Conservation (phyloP, 2,329 filamentous ascomycete genomes). For the Madurella mycetomatis region DNA sequence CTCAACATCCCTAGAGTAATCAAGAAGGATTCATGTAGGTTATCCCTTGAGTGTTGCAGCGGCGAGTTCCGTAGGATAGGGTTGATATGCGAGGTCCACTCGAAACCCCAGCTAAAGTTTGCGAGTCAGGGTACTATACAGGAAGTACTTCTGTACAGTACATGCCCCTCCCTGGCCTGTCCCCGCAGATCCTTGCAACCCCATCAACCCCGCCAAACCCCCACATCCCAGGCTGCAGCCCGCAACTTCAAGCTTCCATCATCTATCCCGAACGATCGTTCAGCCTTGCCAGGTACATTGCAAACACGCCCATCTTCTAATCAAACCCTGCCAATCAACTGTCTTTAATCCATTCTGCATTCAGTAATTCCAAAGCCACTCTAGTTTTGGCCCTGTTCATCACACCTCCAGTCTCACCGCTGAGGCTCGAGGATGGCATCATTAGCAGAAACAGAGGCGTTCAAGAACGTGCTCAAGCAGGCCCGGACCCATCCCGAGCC, state of each 20-base stretch:
- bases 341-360: too few species aligned
- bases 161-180: too few species aligned
- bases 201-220: conserved; percentile 14
- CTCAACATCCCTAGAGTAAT: too few species aligned
- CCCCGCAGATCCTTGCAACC: conserved; percentile 1
- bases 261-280: conserved; percentile 1
- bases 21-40: too few species aligned
- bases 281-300: conserved; percentile 2
- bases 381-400: not conserved
- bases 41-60: too few species aligned
- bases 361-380: too few species aligned
- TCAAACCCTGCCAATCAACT: not conserved
- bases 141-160: too few species aligned
- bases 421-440: conserved; percentile 20
- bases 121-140: too few species aligned
- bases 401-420: not conserved
- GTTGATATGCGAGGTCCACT: too few species aligned
- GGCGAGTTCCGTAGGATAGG: too few species aligned
- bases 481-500: conserved; percentile 12
- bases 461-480: conserved; percentile 21
- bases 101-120: too few species aligned
- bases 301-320: too few species aligned
- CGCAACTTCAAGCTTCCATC: not conserved
- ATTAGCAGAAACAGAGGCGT: conserved; percentile 20
- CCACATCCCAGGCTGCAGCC: conserved; percentile 13